Base-by-base conservation (phyloP, 2,329 filamentous ascomycete genomes). In the Penicillium sclerotiorum region DNA sequence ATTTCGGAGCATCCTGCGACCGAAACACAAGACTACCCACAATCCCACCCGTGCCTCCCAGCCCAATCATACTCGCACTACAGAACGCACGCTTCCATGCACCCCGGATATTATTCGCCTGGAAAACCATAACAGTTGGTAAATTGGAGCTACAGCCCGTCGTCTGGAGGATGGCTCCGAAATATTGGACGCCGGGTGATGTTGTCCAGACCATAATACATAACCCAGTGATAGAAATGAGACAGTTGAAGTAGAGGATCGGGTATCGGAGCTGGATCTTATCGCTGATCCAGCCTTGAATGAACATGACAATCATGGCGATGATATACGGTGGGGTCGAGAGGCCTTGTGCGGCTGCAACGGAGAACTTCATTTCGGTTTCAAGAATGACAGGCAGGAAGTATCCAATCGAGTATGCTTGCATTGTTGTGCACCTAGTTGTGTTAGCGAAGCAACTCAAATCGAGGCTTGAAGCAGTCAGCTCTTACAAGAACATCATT, bases 1-100 rank as follows among this genome's bases (percentile, higher is more conserved):
- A 48, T 11, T 48, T 48, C 1, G 46, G 46, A n/a, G 30, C 46
- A 37, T 48, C 46, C 17, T 48, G 45, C 25, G 42, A 38, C 13
- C 45, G 45, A 20, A 47, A 40, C 13, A 40, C 27, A 12, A 39
- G 28, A 15, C 36, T 39, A 3, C 45, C 45, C 12, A 47, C 37
- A 13, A 47, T 47, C 9, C 36, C 36, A 18, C 45, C 45, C 6
- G 38, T 47, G 8, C 45, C 38, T 18, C 45, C 45, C 8, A 38
- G 25, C 3, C 45, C 45, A 17, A 47, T 38, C 27, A 47, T 38
- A 33, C 36, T 47, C 17, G 45, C 45, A 18, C 36, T 40, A 8
- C 36, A 40, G 27, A 47, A 47, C 3, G 45, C 45, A 18, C 45
- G 25, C 22, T 47, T 47, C 45, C 45, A 47, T 20, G 37, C 18